Conservation (phyloP, 1,139 yeast genomes). For the Pneumocystis jirovecii region DNA sequence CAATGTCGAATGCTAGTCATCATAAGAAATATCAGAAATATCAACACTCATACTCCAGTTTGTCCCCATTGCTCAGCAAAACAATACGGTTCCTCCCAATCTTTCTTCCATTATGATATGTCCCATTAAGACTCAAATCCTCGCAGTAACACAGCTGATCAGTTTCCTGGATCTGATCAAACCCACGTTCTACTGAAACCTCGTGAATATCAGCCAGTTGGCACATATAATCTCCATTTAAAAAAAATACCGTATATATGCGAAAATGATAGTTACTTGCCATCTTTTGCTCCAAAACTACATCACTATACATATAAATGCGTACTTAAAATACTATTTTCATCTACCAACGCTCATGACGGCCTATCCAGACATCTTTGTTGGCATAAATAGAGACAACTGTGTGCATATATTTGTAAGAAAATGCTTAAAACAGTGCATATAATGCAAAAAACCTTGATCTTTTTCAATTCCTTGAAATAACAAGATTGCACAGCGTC, state of each 20-base stretch:
- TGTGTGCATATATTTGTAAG: not conserved
- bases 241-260: slow-evolving; percentile 3
- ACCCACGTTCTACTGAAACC: slow-evolving; percentile 1
- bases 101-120: slow-evolving; percentile 30
- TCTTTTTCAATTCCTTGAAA: not conserved
- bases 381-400: not conserved
- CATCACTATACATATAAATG: not conserved
- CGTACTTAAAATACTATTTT: not conserved
- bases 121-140: slow-evolving; percentile 43
- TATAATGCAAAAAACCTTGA: not conserved
- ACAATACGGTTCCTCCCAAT: slow-evolving; percentile 26
- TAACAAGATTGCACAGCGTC: not conserved
- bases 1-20: slow-evolving; percentile 20
- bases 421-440: not conserved
- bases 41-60: slow-evolving; percentile 20
- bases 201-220: not conserved
- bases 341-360: not conserved
- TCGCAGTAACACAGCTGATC: slow-evolving; percentile 29
- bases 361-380: not conserved
- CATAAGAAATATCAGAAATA: not conserved
- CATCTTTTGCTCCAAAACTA: slow-evolving; percentile 2
- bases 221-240: not conserved
- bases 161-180: not conserved
- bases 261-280: slow-evolving; percentile 5
- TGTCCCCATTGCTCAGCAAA: slow-evolving; percentile 34